phyloP scores from a whole-genome alignment of 169 alveolate species.

The Theileria equi region DNA sequence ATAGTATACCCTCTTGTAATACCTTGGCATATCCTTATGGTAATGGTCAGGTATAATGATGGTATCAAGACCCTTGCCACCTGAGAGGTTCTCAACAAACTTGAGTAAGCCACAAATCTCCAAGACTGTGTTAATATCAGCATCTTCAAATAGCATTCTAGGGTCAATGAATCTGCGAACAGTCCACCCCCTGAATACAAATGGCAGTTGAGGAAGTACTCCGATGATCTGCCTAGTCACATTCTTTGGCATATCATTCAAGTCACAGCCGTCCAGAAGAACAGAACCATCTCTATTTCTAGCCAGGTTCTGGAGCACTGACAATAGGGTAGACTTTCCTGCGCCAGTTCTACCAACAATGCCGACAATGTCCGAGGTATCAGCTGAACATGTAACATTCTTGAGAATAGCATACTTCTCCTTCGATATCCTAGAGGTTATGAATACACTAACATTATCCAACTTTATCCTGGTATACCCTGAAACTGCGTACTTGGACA shows the following conservation, averaged over 20 bases:
- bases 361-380: conserved; percentile 36
- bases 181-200: conserved; percentile 65
- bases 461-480: conserved; percentile 6
- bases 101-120: conserved; percentile 55
- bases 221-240: conserved; percentile 44
- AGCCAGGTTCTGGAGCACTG: conserved; percentile 29
- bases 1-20: too few relatives aligned
- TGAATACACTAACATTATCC: neutral
- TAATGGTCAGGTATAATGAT: conserved; percentile 28
- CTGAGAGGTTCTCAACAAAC: conserved; percentile 24
- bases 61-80: conserved; percentile 24
- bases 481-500: neutral
- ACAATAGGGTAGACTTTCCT: conserved; percentile 56
- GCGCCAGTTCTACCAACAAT: conserved; percentile 64
- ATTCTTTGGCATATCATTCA: conserved; percentile 31
- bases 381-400: conserved; percentile 20
- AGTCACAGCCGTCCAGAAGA: conserved; percentile 55
- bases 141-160: conserved; percentile 52
- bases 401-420: neutral
- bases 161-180: conserved; percentile 63
- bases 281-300: conserved; percentile 37
- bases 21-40: too few relatives aligned
- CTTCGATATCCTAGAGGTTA: neutral
- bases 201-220: conserved; percentile 57
- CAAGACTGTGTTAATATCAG: conserved; percentile 31